Base-by-base conservation (phyloP, 257 asterid species). In the Misopates orontium region DNA sequence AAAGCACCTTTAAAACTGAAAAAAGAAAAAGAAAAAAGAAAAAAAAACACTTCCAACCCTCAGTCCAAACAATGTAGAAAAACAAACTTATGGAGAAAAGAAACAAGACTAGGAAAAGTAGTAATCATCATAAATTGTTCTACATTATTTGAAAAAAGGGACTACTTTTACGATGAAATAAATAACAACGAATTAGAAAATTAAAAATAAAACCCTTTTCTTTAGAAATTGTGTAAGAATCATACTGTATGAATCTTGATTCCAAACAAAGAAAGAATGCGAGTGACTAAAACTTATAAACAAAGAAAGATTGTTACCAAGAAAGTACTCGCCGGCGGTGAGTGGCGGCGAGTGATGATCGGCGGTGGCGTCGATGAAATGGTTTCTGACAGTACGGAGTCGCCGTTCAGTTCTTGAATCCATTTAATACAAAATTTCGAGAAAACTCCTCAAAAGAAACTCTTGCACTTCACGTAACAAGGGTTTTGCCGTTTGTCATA, bases 381-480 rank as follows among this genome's bases (percentile, higher is more conserved):
- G 92, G 48, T 67, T 76, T 41, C 44, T 62, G 60, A 83, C 48
- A 14, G 65, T 62, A 22, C 67, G 75, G 55, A 85, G 73, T 42
- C 89, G 85, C 16, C 82, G 82, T 59, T 80, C 75, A 67, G 78
- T 76, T 53, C 17, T 42, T 4, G 84, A 69, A 62, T 73, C 36
- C 84, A 28, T 28, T 6, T 6, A 28, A 2, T 28, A n/a, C n/a
- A n/a, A n/a, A n/a, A n/a, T n/a, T n/a, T n/a, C n/a, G n/a, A n/a
- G n/a, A n/a, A n/a, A n/a, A n/a, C n/a, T n/a, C n/a, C n/a, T n/a
- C n/a, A n/a, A n/a, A n/a, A n/a, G n/a, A n/a, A n/a, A n/a, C n/a
- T n/a, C n/a, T n/a, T n/a, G n/a, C n/a, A n/a, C n/a, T n/a, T n/a
- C n/a, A n/a, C n/a, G n/a, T n/a, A n/a, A n/a, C n/a, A n/a, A n/a